phyloP scores from a whole-genome alignment of 1,284 basidiomycete species.

The Sparassis latifolia region DNA sequence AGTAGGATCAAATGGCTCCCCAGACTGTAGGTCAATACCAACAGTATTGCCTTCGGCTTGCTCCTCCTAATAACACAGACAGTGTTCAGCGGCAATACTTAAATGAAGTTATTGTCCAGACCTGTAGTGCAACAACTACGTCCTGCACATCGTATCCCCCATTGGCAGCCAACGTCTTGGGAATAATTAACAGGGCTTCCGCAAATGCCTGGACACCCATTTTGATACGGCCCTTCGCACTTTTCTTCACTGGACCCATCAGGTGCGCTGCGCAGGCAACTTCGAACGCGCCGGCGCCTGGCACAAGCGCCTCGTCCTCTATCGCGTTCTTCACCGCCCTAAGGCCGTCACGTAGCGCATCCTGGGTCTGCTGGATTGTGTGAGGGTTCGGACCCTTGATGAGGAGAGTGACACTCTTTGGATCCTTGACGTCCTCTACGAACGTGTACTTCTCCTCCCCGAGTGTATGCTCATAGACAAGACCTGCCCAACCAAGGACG shows the following conservation, averaged over 20 bases:
- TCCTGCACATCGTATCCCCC: slow-evolving; percentile 98
- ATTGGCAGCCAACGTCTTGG: slow-evolving; percentile 95
- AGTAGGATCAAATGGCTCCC: slow-evolving; percentile 95
- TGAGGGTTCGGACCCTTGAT: slow-evolving; percentile 99
- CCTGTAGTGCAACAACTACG: slow-evolving; percentile 86
- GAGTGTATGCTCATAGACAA: slow-evolving; percentile 98
- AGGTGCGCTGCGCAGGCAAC: slow-evolving; percentile 89
- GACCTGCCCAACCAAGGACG: slow-evolving; percentile 92
- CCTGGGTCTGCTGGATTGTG: slow-evolving; percentile 95
- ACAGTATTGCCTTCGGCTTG: slow-evolving; percentile 87
- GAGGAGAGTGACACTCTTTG: slow-evolving; percentile 94
- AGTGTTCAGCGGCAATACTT: slow-evolving; percentile 4
- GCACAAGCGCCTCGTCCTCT: slow-evolving; percentile 85
- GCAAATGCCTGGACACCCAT: slow-evolving; percentile 98
- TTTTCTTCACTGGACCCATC: slow-evolving; percentile 72
- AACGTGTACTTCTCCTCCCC: slow-evolving; percentile 99
- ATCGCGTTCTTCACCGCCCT: slow-evolving; percentile 96
- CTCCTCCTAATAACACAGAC: slow-evolving; percentile 63
- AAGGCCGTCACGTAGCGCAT: slow-evolving; percentile 94
- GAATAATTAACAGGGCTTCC: slow-evolving; percentile 91
- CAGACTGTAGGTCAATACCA: slow-evolving; percentile 88
- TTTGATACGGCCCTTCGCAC: slow-evolving; percentile 93
- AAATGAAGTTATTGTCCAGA: slow-evolving; percentile 22
- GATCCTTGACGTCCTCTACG: slow-evolving; percentile 93
- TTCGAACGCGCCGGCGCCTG: slow-evolving; percentile 97